A percentile compares a stretch with the other conserved stretches of the same genome.
Evolutionary conservation across 306 rosid species (phyloP).

Genomic region (Prunus kanzakura): DNA sequence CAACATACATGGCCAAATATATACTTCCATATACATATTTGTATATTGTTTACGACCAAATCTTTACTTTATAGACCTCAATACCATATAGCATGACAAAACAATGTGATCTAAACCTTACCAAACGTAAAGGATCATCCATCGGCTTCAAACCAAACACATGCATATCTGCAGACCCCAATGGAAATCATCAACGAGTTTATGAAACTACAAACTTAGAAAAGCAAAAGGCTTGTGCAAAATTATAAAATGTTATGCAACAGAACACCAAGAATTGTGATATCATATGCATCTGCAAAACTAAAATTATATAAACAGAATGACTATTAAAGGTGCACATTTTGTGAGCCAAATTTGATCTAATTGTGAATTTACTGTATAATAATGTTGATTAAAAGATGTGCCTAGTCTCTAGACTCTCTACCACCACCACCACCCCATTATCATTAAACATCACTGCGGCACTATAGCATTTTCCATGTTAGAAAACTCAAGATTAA

Average conservation of each 20-base stretch:
- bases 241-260: conserved; percentile 1
- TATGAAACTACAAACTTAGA: conserved; percentile 8
- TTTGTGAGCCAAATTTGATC: neutral
- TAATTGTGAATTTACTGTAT: neutral
- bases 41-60: neutral
- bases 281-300: neutral
- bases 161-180: conserved; percentile 51
- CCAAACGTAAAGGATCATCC: conserved; percentile 81
- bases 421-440: neutral
- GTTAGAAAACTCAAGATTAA: neutral
- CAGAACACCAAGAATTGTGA: neutral
- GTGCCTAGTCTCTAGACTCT: neutral
- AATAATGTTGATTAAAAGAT: neutral
- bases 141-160: conserved; percentile 64
- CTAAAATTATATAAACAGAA: neutral
- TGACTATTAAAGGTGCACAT: neutral
- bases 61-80: neutral
- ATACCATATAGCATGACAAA: neutral
- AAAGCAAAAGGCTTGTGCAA: neutral
- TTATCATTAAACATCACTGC: neutral
- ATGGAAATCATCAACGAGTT: conserved; percentile 5
- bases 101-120: conserved; percentile 32
- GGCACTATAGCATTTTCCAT: neutral
- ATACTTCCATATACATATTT: neutral
- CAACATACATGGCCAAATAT: neutral